A percentile compares a stretch with the other conserved stretches of the same genome.
Conservation (phyloP, 2,329 filamentous ascomycete genomes). For the Fusarium globosum region DNA sequence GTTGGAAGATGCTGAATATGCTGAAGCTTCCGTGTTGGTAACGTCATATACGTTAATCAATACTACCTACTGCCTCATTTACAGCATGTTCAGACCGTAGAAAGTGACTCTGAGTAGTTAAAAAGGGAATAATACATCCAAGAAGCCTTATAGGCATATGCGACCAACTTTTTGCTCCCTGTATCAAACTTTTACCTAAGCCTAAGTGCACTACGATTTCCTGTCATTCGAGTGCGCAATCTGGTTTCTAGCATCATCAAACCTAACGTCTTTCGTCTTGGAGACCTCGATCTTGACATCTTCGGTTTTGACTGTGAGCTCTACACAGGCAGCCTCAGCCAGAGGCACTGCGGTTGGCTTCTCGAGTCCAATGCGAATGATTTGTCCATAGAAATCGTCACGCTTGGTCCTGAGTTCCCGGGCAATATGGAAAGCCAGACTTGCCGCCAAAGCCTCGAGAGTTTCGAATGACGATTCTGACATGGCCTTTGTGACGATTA, state of each 20-base stretch:
- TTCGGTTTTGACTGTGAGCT: constrained; percentile 54
- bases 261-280: constrained; percentile 13
- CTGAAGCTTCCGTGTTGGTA: not conserved
- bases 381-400: constrained; percentile 54
- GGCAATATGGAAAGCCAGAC: constrained; percentile 60
- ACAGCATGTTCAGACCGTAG: not conserved
- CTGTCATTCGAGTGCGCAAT: not conserved
- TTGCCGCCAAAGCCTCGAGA: constrained; percentile 68
- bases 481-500: constrained; percentile 57
- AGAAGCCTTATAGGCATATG: not conserved
- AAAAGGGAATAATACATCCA: not conserved
- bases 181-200: too few species aligned
- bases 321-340: constrained; percentile 77
- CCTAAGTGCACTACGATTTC: not conserved
- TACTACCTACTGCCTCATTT: constrained; percentile 9
- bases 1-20: not conserved
- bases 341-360: constrained; percentile 80
- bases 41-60: not conserved
- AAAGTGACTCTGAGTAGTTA: constrained; percentile 1
- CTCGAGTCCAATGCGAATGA: constrained; percentile 70
- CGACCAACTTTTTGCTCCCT: not conserved
- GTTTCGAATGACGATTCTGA: constrained; percentile 70
- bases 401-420: constrained; percentile 51
- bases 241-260: constrained; percentile 24
- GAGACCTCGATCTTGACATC: constrained; percentile 36